Percentiles rank a stretch among this genome's conserved stretches.
Evolutionary conservation across 768 basidiomycete species (phyloP).

Genomic region (Termitomyces sp.): DNA sequence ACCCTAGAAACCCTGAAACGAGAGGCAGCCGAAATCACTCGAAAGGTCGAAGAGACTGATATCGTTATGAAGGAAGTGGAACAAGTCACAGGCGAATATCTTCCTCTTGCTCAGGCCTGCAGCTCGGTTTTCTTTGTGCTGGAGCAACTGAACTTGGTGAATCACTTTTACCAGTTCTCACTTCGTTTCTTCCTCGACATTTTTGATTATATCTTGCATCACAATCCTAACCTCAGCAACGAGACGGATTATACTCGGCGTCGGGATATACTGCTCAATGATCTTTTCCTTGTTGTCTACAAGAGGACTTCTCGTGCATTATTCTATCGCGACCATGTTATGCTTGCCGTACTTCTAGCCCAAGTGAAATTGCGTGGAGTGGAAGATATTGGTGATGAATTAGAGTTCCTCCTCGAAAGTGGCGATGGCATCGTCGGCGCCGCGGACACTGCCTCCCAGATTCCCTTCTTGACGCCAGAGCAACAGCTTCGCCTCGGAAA

Average conservation of each 20-base stretch:
- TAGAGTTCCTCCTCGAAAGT: conserved; percentile 91
- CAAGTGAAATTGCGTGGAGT: conserved; percentile 82
- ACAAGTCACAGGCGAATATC: conserved; percentile 90
- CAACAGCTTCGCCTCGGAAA: conserved; percentile 65
- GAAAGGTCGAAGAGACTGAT: conserved; percentile 96
- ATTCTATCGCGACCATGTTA: conserved; percentile 85
- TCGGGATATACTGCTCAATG: conserved; percentile 76
- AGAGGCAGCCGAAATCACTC: conserved; percentile 94
- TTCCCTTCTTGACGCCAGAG: conserved; percentile 57
- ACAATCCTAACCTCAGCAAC: conserved; percentile 85
- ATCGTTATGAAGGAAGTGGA: conserved; percentile 95
- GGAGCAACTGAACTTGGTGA: conserved; percentile 89
- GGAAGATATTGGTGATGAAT: conserved; percentile 78
- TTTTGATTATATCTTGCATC: conserved; percentile 90
- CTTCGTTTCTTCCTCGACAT: conserved; percentile 97
- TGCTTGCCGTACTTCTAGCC: conserved; percentile 86
- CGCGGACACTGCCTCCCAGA: conserved; percentile 29
- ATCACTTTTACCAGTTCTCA: conserved; percentile 99
- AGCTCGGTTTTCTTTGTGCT: conserved; percentile 96
- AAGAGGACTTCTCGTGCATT: conserved; percentile 87
- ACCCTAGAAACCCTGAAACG: conserved; percentile 94
- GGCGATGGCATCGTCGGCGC: conserved; percentile 57
- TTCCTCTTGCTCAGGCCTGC: conserved; percentile 93
- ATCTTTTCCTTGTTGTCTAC: conserved; percentile 87
- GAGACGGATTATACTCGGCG: conserved; percentile 71